Evolutionary conservation across 2,329 filamentous ascomycete species (phyloP).

Genomic region (Grosmannia clavigera): DNA sequence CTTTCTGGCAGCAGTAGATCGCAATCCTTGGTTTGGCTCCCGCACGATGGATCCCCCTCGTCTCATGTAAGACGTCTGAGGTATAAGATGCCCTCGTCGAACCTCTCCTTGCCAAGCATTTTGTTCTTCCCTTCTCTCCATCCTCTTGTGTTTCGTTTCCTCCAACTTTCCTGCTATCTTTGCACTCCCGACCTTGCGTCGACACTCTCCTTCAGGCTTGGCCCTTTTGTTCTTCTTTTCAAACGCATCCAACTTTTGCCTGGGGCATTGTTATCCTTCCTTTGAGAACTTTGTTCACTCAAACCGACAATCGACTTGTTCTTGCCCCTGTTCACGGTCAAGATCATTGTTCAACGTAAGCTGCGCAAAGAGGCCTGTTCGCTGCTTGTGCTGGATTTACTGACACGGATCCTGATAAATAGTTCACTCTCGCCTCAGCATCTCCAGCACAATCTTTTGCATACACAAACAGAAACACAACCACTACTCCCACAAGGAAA

Average conservation of each 20-base stretch:
- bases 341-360: not conserved
- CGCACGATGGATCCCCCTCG: not conserved
- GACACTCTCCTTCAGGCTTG: conserved; percentile 20
- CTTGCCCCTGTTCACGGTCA: not conserved
- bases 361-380: not conserved
- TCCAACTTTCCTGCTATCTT: not conserved
- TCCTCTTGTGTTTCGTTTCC: not conserved
- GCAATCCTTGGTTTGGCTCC: not conserved
- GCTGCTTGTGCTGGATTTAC: not conserved
- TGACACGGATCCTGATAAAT: not conserved
- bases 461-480: not conserved
- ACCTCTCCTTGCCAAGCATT: conserved; percentile 1
- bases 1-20: not conserved
- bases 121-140: not conserved
- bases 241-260: conserved; percentile 18
- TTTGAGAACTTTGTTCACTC: conserved; percentile 14
- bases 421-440: not conserved
- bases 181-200: conserved; percentile 5
- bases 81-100: conserved; percentile 2
- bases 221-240: conserved; percentile 16
- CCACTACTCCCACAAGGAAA: conserved; percentile 1
- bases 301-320: not conserved
- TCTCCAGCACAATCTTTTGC: not conserved
- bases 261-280: conserved; percentile 26
- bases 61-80: not conserved